Percentiles rank a stretch among this genome's conserved stretches.
These are phyloP conservation scores for Dactylellina sp. DNA, from an alignment of 2,329 filamentous ascomycete genomes.

Conservation along the genomic window DNA sequence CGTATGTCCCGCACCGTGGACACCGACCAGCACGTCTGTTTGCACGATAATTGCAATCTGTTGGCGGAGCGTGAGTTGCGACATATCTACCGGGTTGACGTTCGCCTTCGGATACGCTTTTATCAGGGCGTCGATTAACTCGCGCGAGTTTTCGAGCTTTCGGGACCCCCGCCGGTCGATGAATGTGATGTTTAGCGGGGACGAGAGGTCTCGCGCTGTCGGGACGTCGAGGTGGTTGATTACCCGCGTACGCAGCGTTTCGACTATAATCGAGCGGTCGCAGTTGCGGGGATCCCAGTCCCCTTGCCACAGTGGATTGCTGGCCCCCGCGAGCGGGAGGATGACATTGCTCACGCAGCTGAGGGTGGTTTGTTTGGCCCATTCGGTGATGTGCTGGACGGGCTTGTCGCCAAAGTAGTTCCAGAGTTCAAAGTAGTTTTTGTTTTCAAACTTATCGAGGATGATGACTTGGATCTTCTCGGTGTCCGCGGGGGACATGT, in stretches of 20 bases:
- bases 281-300: slow-evolving; percentile 63
- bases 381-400: slow-evolving; percentile 61
- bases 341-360: slow-evolving; percentile 62
- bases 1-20: slow-evolving; percentile 66
- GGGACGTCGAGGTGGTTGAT: slow-evolving; percentile 43
- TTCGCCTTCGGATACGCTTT: slow-evolving; percentile 60
- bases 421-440: slow-evolving; percentile 64
- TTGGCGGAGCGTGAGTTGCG: slow-evolving; percentile 62
- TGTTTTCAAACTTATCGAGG: slow-evolving; percentile 62
- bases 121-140: slow-evolving; percentile 61
- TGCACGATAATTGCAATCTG: slow-evolving; percentile 63
- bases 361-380: slow-evolving; percentile 30
- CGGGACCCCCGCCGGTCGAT: slow-evolving; percentile 63
- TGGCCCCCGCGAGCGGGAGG: slow-evolving; percentile 64
- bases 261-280: slow-evolving; percentile 61
- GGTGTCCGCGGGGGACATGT: slow-evolving; percentile 58
- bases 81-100: slow-evolving; percentile 64
- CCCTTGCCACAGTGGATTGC: slow-evolving; percentile 65
- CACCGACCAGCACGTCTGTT: slow-evolving; percentile 65
- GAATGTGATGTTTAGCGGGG: slow-evolving; percentile 62
- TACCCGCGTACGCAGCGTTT: slow-evolving; percentile 60
- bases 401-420: slow-evolving; percentile 62
- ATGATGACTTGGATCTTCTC: slow-evolving; percentile 63
- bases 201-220: slow-evolving; percentile 5
- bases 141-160: slow-evolving; percentile 61